These are phyloP conservation scores for Rhizodiscina lignyota DNA, from an alignment of 495 filamentous ascomycete species.

Conservation along the genomic window DNA sequence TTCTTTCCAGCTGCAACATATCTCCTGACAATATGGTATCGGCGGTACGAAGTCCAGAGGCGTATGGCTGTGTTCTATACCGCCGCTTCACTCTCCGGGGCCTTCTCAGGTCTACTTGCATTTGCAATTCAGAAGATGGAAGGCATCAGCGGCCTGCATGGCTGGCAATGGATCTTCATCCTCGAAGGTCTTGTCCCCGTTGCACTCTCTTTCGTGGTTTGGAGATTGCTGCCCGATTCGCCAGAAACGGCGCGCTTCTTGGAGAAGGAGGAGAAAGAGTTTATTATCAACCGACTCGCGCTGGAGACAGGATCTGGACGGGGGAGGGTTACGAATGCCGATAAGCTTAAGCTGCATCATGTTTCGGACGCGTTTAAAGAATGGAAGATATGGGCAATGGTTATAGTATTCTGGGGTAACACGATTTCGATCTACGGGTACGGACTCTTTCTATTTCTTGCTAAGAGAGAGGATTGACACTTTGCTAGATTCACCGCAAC, in stretches of 20 bases:
- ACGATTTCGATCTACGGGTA: no score
- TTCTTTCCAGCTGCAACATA: background rate
- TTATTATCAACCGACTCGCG: no score
- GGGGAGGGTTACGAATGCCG: no score
- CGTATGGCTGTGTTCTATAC: background rate
- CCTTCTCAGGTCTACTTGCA: conserved; percentile 42
- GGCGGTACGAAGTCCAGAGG: background rate
- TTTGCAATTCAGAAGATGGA: conserved; percentile 5
- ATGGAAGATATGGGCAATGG: no score
- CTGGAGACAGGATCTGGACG: no score
- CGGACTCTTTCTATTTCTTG: no score
- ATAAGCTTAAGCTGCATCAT: no score
- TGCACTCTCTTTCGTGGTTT: conserved; percentile 7
- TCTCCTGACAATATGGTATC: background rate
- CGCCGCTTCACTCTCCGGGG: conserved; percentile 21
- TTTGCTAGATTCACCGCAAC: conserved; percentile 84
- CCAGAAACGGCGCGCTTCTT: conserved; percentile 15
- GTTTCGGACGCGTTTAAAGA: no score
- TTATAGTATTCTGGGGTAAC: no score
- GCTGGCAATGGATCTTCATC: conserved; percentile 39
- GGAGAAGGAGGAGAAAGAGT: conserved; percentile 8
- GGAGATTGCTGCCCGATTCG: conserved; percentile 20
- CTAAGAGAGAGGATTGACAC: conserved; percentile 48
- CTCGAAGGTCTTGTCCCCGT: conserved; percentile 29
- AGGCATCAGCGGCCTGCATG: conserved; percentile 15